A percentile compares a stretch with the other conserved stretches of the same genome.
Evolutionary conservation across 768 basidiomycete species (phyloP).

Genomic region (Cystofilobasidium ferigula): DNA sequence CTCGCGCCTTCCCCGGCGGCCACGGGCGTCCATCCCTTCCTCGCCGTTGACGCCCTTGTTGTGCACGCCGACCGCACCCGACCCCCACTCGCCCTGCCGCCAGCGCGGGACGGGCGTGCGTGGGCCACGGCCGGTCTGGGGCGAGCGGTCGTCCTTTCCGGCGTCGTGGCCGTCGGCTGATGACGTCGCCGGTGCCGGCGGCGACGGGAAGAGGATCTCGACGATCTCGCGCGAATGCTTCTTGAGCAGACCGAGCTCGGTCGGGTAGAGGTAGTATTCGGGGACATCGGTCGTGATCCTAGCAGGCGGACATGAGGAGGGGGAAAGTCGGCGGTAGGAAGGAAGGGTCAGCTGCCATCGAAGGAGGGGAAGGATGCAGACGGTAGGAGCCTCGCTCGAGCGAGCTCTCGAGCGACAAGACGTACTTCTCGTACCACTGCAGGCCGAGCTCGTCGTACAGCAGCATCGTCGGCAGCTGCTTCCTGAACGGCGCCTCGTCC

Average conservation of each 20-base stretch:
- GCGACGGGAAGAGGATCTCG: background rate
- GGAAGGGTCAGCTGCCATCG: background rate
- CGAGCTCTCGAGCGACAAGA: background rate
- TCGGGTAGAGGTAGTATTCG: conserved; percentile 74
- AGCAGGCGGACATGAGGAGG: background rate
- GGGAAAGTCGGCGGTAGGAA: background rate
- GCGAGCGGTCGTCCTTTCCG: no score
- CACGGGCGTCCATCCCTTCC: conserved; percentile 29
- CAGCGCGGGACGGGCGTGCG: conserved; percentile 23
- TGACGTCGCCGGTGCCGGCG: conserved; percentile 27
- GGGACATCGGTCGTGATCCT: conserved; percentile 35
- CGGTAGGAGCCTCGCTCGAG: background rate
- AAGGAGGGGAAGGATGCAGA: background rate
- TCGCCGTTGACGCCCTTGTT: conserved; percentile 42
- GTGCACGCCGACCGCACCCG: conserved; percentile 42
- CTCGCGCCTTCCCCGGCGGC: background rate
- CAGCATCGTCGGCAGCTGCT: conserved; percentile 65
- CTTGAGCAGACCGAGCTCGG: conserved; percentile 77
- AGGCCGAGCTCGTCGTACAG: conserved; percentile 81
- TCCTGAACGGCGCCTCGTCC: conserved; percentile 38
- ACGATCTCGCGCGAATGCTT: conserved; percentile 63
- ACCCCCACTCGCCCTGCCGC: conserved; percentile 38
- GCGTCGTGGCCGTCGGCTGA: background rate
- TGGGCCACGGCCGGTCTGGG: no score
- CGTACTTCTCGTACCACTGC: conserved; percentile 59